Evolutionary conservation across 495 filamentous ascomycete species (phyloP), one percentile per base, ranked within the genome.

Genomic region (Bacidia rubella): DNA sequence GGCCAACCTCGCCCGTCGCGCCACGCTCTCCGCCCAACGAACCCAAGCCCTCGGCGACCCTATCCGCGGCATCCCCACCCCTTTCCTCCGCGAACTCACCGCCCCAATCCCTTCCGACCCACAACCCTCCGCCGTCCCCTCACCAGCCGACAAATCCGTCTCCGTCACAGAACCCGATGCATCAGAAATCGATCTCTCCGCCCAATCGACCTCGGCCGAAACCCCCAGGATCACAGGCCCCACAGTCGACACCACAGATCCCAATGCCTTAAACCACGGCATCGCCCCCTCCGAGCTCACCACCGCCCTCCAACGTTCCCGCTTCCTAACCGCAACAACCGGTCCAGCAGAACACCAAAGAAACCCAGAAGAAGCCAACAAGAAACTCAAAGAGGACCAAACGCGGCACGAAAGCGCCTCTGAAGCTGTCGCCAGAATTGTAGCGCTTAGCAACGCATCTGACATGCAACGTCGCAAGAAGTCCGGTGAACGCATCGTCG

Each of bases 31-130:
- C 29, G 62, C 74, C 47, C 67, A 81, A 57, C 78, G 85, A 51
- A 69, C 77, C 26, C 73, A 66, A 22, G 72, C 71, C 25, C 59
- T 80, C 47, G 88, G 87, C 24, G 79, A 93, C 66, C 86, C 90
- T 0, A 75, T 97, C 58, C 74, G 79, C 50, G 90, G 88, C 58
- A 67, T 80, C 38, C 62, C 74, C 5, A 96, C 93, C 11, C 75
- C 87, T 32, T 98, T 95, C 66, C 68, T 95, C 62, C 74, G 85
- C 68, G 84, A 85, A 41, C 80, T 98, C 64, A 82, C 87, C 62
- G 75, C 75, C 2, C 75, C 63, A 0, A 54, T 65, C 0, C 70
- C 66, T 1, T 53, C 65, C 5, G 62, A 50, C n/a, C 47, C 47
- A 1, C 15, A 12, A 0, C 47, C 20, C 17, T 27, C 44, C 1